phyloP scores from a whole-genome alignment of 441 rosid species.

The Gossypium lobatum region DNA sequence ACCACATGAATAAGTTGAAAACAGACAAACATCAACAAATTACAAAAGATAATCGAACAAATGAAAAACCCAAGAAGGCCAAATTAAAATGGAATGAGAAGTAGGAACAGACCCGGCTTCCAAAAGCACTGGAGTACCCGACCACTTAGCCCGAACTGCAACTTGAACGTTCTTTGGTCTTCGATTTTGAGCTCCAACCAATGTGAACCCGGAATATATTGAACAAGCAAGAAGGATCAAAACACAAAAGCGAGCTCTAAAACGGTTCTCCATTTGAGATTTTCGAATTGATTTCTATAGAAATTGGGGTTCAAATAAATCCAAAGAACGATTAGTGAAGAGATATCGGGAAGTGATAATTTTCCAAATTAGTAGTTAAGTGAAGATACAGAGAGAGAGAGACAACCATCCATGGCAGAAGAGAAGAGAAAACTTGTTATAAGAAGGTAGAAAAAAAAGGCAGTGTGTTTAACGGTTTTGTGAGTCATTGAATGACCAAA shows the following conservation, averaged over 20 bases:
- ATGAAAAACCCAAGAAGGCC: neutral
- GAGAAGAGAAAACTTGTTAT: no score
- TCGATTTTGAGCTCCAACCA: conserved; percentile 56
- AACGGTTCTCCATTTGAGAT: conserved; percentile 39
- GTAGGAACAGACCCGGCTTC: conserved; percentile 75
- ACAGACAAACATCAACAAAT: neutral
- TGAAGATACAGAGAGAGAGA: no score
- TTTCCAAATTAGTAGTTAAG: no score
- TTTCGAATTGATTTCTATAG: no score
- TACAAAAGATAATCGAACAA: neutral
- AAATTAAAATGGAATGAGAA: neutral
- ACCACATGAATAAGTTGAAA: neutral
- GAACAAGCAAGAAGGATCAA: conserved; percentile 33
- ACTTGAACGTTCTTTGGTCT: conserved; percentile 91
- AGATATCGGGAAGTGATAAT: no score
- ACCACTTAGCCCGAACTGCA: conserved; percentile 88
- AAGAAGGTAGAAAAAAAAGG: no score
- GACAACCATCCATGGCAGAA: no score
- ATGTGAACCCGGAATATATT: conserved; percentile 28
- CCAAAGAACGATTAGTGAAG: no score
- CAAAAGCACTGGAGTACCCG: conserved; percentile 90
- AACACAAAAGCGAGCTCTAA: conserved; percentile 52
- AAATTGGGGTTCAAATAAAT: no score
- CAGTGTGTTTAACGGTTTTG: no score
- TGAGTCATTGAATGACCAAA: no score